Percentiles rank a stretch among this genome's conserved stretches.
These are phyloP conservation scores for Helichrysum umbraculigerum DNA, from an alignment of 129 eudicot species.

Conservation along the genomic window DNA sequence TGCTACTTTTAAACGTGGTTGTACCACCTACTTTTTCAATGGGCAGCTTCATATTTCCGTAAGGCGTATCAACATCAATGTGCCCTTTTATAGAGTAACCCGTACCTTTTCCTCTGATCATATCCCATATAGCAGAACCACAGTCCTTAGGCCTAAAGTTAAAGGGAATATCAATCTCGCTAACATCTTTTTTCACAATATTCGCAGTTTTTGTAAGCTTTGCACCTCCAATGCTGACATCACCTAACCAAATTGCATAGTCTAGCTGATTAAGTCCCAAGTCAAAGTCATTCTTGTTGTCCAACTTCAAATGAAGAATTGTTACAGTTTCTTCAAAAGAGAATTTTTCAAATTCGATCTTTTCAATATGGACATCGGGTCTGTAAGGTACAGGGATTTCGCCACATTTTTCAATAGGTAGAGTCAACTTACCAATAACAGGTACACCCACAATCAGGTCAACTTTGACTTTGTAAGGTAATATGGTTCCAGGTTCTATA, in stretches of 20 bases:
- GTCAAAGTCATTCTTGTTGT: conserved; percentile 10
- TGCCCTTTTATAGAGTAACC: not conserved
- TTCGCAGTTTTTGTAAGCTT: not conserved
- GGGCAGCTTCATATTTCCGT: not conserved
- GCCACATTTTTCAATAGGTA: not conserved
- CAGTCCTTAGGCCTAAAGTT: conserved; percentile 10
- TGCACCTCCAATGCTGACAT: conserved; percentile 10
- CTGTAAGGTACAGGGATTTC: conserved; percentile 6
- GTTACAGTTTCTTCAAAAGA: not conserved
- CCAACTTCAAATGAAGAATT: not conserved
- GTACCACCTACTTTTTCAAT: not conserved
- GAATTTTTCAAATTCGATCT: not conserved
- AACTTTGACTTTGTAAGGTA: conserved; percentile 15
- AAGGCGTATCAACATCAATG: conserved; percentile 12
- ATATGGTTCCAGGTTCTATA: not conserved
- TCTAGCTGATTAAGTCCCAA: not conserved
- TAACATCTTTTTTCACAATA: not conserved
- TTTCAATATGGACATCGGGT: conserved; percentile 1
- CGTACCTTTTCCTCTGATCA: not conserved
- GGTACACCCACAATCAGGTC: conserved; percentile 13
- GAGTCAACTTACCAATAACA: not conserved
- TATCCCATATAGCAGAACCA: conserved; percentile 4
- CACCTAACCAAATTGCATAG: not conserved
- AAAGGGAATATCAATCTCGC: not conserved
- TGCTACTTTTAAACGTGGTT: not conserved